Base-by-base conservation (phyloP, 2,329 filamentous ascomycete species). In the Hirsutella rhossiliensis region DNA sequence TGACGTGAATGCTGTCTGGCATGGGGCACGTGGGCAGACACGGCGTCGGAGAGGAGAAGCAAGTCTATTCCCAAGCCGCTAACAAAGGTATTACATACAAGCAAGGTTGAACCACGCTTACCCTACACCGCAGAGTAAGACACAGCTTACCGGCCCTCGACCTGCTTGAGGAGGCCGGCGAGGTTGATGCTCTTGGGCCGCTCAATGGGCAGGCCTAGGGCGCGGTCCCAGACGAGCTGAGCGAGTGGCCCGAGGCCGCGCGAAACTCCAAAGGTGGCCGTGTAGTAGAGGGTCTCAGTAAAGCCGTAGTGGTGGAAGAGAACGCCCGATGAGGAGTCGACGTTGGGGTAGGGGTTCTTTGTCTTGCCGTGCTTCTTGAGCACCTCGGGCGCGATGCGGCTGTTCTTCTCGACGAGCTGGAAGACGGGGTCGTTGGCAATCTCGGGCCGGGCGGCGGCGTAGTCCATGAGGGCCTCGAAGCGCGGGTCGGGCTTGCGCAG, bases 261-360 rank as follows among this genome's bases (percentile, higher is more conserved):
- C 47, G 76, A 80, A 12, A 84, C 80, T 48, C 80, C 80, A 50
- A 84, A 84, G 0, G 80, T 83, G 46, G 78, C 80, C 4, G 80
- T 82, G 71, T 97, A 98, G 73, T 97, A 98, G 11, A 97, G 75
- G 0, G 90, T 95, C 71, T 97, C 87, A 63, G 86, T 84, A 80
- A 98, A 95, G 46, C 90, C 92, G 62, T 95, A 98, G 72, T 97
- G 88, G 67, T 97, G 83, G 79, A 98, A 97, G 41, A 98, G 75
- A 6, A 97, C 89, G 51, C 92, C 92, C 1, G 88, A 95, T 50
- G 80, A 83, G 40, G 84, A 88, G 66, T 98, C 92, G 49, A 98
- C 92, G 62, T 98, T 98, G 51, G 92, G 92, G 68, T 90, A 94
- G 2, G 92, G 88, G 70, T 95, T 95, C 76, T 94, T 94, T 53